Evolutionary conservation across 164 flowering plant genomes (phyloP).

Genomic region (Cinnamomum micranthum): DNA sequence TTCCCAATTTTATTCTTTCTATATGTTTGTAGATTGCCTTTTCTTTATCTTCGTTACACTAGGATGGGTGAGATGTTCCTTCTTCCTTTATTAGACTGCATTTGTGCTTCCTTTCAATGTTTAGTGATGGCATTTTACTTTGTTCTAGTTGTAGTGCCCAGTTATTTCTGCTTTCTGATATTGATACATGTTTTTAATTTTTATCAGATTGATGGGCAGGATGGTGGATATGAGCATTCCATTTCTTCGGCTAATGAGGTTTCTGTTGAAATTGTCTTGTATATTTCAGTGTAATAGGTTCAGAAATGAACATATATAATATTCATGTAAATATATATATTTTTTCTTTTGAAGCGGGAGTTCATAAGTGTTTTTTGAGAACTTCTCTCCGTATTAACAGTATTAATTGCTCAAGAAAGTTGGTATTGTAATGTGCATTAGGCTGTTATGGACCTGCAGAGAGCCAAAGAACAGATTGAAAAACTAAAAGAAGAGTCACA

Average conservation of each 20-base stretch:
- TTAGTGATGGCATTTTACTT: background rate
- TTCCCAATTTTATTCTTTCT: background rate
- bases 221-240: conserved; percentile 19
- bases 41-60: too few species aligned
- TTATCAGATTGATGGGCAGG: conserved; percentile 26
- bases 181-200: too few species aligned
- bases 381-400: too few species aligned
- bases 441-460: conserved; percentile 32
- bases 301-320: background rate
- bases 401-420: background rate
- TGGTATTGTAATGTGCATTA: conserved; percentile 8
- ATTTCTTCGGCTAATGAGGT: conserved; percentile 36
- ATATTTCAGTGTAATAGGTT: background rate
- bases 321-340: background rate
- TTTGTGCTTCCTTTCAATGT: background rate
- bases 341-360: too few species aligned
- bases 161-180: too few species aligned
- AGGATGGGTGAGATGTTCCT: background rate
- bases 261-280: conserved; percentile 1
- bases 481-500: conserved; percentile 59
- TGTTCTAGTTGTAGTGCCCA: too few species aligned
- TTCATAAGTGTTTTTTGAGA: too few species aligned
- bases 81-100: background rate
- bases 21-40: background rate
- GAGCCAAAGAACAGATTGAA: conserved; percentile 55